Evolutionary conservation across 2,329 filamentous ascomycete species (phyloP).

Genomic region (Berkeleyomyces basicola): DNA sequence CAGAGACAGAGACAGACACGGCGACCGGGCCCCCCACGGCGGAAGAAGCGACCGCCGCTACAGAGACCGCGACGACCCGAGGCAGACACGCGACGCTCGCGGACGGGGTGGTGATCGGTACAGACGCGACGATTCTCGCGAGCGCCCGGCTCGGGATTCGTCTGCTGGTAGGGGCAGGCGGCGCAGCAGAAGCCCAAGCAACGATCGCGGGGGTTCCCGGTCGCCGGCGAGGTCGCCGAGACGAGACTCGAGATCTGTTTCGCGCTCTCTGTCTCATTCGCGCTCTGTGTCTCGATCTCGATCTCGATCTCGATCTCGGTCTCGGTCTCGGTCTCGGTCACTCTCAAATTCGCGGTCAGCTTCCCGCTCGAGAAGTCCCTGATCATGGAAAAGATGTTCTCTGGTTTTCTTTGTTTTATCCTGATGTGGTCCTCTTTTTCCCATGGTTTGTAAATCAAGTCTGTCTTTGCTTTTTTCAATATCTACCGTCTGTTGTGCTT

Average conservation of each 20-base stretch:
- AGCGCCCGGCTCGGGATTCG: not conserved
- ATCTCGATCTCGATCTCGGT: not conserved
- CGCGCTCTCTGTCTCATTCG: not conserved
- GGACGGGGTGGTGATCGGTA: not conserved
- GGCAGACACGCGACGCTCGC: not conserved
- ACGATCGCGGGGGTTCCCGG: not conserved
- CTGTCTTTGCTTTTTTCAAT: too few species aligned
- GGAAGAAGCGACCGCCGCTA: slow-evolving; percentile 6
- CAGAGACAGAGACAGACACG: not conserved
- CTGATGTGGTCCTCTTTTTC: too few species aligned
- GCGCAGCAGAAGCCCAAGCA: not conserved
- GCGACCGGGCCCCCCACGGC: not conserved
- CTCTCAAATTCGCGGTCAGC: not conserved
- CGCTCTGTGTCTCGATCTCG: not conserved
- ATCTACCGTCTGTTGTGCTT: too few species aligned
- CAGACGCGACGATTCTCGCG: not conserved
- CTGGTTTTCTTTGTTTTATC: too few species aligned
- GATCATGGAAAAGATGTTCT: not conserved
- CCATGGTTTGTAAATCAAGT: too few species aligned
- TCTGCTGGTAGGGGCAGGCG: not conserved
- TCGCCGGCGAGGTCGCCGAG: slow-evolving; percentile 2
- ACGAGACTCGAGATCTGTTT: not conserved
- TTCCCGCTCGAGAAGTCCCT: slow-evolving; percentile 5
- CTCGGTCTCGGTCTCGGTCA: not conserved
- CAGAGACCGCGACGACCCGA: slow-evolving; percentile 10